Base-by-base conservation (phyloP, 148 eudicot genomes). In the Spergularia marina region DNA sequence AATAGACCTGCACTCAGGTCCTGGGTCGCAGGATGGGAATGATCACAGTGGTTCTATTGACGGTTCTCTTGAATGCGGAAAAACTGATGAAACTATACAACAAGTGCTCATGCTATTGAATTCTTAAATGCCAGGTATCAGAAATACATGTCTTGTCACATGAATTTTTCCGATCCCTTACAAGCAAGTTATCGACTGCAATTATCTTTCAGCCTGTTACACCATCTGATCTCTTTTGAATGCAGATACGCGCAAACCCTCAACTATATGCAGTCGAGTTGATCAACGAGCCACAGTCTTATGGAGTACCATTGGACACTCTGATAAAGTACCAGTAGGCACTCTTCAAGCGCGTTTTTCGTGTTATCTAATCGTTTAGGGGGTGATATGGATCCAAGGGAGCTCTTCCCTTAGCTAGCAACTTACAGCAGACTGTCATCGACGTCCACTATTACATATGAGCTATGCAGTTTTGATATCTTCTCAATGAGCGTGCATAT, bases 1-100 rank as follows among this genome's bases (percentile, higher is more conserved):
- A 57, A 44, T 88, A 11, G 92, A 91, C 79, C 85, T 91, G 11
- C 96, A 87, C 75, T 92, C 92, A 51, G 92, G 83, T 58, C 88
- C 89, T 8, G 91, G 88, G 11, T 89, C 96, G 21, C 92, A 89
- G 77, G 89, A 87, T 72, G 91, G 87, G 5, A 40, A 65, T 3
- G 87, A 86, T 30, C 92, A 86, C 47, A 91, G 91, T 36, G 87
- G 74, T 53, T 58, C 83, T 12, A 77, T 89, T 68, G 93, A 86
- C 72, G 91, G 96, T 6, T 80, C 81, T 71, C 68, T 71, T 47
- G 87, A 85, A 71, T 91, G 97, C 94, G 91, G 91, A 0, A 68
- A 67, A 61, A 81, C 89, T 11, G 86, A 86, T 23, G 74, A 76
- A n/a, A 80, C 81, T 75, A 88, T 92, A 7, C 84, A 82, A 12